Evolutionary conservation across 805 yeast species (phyloP), one percentile per base, ranked within the genome.

Genomic region (Candida adriatica): DNA sequence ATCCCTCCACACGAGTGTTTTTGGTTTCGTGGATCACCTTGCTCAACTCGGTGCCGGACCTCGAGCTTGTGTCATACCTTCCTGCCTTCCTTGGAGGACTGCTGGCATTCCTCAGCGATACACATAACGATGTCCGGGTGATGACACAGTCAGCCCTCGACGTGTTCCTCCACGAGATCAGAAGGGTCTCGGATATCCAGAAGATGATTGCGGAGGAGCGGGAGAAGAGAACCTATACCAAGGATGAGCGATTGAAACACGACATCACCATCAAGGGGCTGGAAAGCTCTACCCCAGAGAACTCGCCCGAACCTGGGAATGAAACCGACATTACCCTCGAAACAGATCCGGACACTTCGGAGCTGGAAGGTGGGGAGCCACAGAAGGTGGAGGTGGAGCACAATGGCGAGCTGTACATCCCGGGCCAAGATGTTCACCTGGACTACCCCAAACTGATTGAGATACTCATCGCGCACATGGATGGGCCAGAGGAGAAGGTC

Each of bases 21-120:
- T 62, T 92, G 35, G 90, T 92, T 9, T 84, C 94, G 31, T 92
- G 98, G 98, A 68, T 92, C 29, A 81, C 86, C 42, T 70, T 92
- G n/a, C 64, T 92, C 29, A 92, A 90, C 56, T 86, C 92, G 8
- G 85, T 88, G 6, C 97, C 98, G 0, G 94, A 90, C 32, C 64
- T 90, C 33, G 96, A 90, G 46, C 62, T 92, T 36, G 75, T 92
- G 13, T 73, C 94, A 0, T 92, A 82, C 51, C 62, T 92, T 29
- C 96, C 98, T 1, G 82, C 88, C 23, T 86, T 92, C 52, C 63
- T 92, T 24, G 92, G 87, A 29, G 96, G 92, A 0, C 61, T 90
- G 39, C 64, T 90, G 27, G 70, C 78, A 13, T 90, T 85, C 47
- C 62, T 90, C 28, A 83, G 84, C 42, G 90, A 84, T 44, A 68